Percentiles rank a stretch among this genome's conserved stretches.
phyloP scores from a whole-genome alignment of 768 basidiomycete species.

The Gelatoporia subvermispora region DNA sequence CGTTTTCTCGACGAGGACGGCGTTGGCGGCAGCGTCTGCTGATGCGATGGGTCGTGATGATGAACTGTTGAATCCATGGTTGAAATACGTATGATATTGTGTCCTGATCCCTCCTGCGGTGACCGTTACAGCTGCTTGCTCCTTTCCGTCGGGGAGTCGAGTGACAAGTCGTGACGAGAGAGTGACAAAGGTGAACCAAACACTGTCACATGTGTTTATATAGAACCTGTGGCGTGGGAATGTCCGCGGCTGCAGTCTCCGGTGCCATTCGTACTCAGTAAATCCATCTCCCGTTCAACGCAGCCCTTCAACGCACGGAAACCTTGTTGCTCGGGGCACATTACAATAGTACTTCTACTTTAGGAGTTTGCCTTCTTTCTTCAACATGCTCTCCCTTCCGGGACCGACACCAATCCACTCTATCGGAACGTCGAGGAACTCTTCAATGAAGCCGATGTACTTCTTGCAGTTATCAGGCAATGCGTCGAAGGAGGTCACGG shows the following conservation, averaged over 20 bases:
- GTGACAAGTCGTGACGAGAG: constrained; percentile 30
- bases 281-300: too few species aligned
- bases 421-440: constrained; percentile 63
- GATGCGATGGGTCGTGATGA: constrained; percentile 8
- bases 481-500: constrained; percentile 56
- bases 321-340: too few species aligned
- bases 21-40: constrained; percentile 11
- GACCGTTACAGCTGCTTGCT: constrained; percentile 12
- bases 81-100: constrained; percentile 12
- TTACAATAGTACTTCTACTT: neutral
- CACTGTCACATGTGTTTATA: constrained; percentile 25
- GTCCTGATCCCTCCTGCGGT: constrained; percentile 1
- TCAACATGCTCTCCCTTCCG: constrained; percentile 73
- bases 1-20: constrained; percentile 43
- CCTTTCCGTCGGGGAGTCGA: constrained; percentile 12
- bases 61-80: constrained; percentile 18
- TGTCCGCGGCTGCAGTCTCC: neutral
- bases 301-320: too few species aligned
- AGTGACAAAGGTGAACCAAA: constrained; percentile 19
- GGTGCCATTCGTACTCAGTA: too few species aligned
- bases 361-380: constrained; percentile 14
- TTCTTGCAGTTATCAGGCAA: constrained; percentile 81
- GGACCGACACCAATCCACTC: constrained; percentile 96
- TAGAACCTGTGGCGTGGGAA: constrained; percentile 25
- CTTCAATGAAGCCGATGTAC: constrained; percentile 86